Evolutionary conservation across 202 grass and related monocot genomes (phyloP).

Genomic region (Schoenoplectus triqueter): DNA sequence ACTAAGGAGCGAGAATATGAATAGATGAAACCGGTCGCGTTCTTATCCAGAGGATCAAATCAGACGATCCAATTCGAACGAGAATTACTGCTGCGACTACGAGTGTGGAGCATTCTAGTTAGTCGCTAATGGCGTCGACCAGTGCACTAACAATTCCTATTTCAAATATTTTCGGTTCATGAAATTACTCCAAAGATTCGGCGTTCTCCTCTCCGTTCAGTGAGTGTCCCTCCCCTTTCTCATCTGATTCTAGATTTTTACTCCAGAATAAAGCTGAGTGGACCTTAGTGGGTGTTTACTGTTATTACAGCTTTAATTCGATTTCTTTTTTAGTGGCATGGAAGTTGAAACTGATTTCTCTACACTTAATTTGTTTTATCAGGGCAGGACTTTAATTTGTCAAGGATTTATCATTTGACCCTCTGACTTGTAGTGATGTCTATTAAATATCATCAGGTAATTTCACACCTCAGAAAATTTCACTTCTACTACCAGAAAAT

Average conservation of each 20-base stretch:
- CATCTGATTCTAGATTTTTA: not conserved
- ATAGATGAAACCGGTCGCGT: too few relatives aligned
- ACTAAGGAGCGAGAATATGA: too few relatives aligned
- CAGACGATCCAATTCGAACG: too few relatives aligned
- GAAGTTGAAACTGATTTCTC: not conserved
- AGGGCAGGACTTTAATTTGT: not conserved
- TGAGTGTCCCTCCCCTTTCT: not conserved
- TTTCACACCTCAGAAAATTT: too few relatives aligned
- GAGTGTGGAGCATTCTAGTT: not conserved
- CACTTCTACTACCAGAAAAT: too few relatives aligned
- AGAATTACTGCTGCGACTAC: too few relatives aligned
- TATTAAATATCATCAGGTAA: constrained; percentile 58
- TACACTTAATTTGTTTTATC: not conserved
- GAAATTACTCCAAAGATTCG: not conserved
- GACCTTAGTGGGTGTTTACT: not conserved
- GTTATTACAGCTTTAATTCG: not conserved
- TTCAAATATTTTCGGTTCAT: constrained; percentile 16
- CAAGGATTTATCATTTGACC: not conserved
- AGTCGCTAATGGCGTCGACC: constrained; percentile 30
- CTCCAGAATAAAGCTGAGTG: not conserved
- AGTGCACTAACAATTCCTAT: constrained; percentile 25
- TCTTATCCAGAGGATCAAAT: too few relatives aligned
- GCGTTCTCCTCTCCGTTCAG: constrained; percentile 10
- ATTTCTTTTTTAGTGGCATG: not conserved
- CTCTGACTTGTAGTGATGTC: not conserved